phyloP scores from a whole-genome alignment of 208 protist species.

The Lotmaria passim region DNA sequence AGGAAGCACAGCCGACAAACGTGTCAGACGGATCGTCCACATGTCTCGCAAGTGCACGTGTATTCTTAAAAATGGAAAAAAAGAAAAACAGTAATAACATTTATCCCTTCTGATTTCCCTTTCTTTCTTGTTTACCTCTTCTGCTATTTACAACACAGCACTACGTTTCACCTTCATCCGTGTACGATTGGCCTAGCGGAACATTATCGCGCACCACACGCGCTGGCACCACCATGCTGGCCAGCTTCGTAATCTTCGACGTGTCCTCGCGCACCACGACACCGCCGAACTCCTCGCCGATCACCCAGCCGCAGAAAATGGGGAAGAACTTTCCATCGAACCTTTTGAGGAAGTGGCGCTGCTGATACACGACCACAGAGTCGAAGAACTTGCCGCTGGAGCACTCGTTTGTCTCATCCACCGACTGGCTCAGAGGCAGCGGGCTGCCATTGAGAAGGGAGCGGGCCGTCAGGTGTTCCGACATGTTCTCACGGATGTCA shows the following conservation, averaged over 20 bases:
- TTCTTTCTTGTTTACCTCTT: too few species aligned
- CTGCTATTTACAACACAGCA: not conserved
- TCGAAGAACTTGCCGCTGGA: constrained; percentile 68
- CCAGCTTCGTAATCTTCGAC: constrained; percentile 79
- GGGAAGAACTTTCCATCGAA: constrained; percentile 80
- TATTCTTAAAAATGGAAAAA: too few species aligned
- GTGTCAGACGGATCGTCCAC: too few species aligned
- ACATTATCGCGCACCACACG: constrained; percentile 60
- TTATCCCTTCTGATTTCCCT: too few species aligned
- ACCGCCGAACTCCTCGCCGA: constrained; percentile 70
- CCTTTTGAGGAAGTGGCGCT: constrained; percentile 67
- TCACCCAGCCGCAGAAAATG: constrained; percentile 84
- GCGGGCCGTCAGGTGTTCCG: constrained; percentile 16
- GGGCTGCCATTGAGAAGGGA: constrained; percentile 24
- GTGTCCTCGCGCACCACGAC: constrained; percentile 81
- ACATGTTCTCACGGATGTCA: constrained; percentile 14
- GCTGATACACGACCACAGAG: constrained; percentile 72
- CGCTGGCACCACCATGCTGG: constrained; percentile 62
- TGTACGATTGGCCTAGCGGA: constrained; percentile 23
- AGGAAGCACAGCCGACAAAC: too few species aligned
- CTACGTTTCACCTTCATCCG: constrained; percentile 31
- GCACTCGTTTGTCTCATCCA: constrained; percentile 61
- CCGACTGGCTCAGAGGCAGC: constrained; percentile 31
- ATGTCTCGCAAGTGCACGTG: too few species aligned
- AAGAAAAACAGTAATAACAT: too few species aligned